Evolutionary conservation across 345 rosid genomes (phyloP).

Genomic region (Brassica carinata): DNA sequence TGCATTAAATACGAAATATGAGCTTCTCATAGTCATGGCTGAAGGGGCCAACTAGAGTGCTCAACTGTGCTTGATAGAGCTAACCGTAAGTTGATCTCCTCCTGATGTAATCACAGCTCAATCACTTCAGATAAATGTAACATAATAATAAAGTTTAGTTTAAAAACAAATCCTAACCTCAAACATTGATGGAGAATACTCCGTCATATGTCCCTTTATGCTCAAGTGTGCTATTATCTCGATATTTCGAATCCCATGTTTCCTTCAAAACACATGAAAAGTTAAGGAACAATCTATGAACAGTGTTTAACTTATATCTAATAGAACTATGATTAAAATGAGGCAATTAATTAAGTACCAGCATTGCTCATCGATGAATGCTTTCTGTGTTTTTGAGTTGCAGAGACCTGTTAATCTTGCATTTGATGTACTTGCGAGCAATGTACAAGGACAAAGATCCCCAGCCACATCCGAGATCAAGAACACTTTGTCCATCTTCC

Average conservation of each 20-base stretch:
- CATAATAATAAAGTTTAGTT: too few relatives aligned
- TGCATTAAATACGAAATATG: not conserved
- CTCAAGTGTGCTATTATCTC: slow-evolving; percentile 76
- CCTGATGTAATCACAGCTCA: slow-evolving; percentile 40
- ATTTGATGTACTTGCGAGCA: slow-evolving; percentile 64
- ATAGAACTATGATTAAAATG: too few relatives aligned
- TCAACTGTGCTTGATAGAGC: too few relatives aligned
- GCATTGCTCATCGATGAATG: too few relatives aligned
- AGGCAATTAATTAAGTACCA: too few relatives aligned
- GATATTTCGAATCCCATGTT: slow-evolving; percentile 52
- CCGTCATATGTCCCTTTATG: slow-evolving; percentile 72
- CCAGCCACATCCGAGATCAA: slow-evolving; percentile 95
- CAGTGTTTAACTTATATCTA: too few relatives aligned
- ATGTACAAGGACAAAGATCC: slow-evolving; percentile 78
- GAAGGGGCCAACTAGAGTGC: too few relatives aligned
- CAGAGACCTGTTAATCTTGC: slow-evolving; percentile 82
- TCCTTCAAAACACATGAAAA: too few relatives aligned
- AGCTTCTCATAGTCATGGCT: not conserved
- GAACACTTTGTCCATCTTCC: slow-evolving; percentile 73
- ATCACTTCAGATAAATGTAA: slow-evolving; percentile 43
- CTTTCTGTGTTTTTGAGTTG: slow-evolving; percentile 82
- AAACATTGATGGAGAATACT: slow-evolving; percentile 59
- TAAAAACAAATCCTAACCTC: too few relatives aligned
- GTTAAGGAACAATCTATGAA: too few relatives aligned
- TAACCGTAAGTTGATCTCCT: too few relatives aligned